Conservation (phyloP, 805 yeast genomes). For the Zygoascus ofunaensis region DNA sequence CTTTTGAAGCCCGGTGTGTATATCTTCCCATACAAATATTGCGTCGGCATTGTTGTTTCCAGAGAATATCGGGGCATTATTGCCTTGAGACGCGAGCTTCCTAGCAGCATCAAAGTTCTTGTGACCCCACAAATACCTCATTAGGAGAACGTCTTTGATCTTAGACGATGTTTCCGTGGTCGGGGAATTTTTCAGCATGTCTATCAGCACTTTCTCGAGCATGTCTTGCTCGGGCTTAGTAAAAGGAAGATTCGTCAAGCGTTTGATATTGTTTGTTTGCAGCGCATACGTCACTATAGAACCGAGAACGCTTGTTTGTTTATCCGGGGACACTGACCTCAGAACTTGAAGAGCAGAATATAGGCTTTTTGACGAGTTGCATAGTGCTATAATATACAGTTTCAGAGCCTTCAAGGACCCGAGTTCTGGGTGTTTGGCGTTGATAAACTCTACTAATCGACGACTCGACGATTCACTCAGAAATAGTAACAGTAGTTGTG, state of each 20-base stretch:
- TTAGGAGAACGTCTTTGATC: slow-evolving; percentile 1
- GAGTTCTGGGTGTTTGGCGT: slow-evolving; percentile 9
- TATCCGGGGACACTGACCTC: slow-evolving; percentile 11
- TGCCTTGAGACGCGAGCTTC: not conserved
- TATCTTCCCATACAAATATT: not conserved
- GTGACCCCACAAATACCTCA: not conserved
- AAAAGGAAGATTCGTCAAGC: slow-evolving; percentile 17
- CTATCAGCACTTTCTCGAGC: slow-evolving; percentile 9
- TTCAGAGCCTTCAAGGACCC: slow-evolving; percentile 6
- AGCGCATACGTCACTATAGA: slow-evolving; percentile 10
- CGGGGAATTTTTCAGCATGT: not conserved
- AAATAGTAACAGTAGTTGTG: slow-evolving; percentile 9
- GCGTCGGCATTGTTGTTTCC: not conserved
- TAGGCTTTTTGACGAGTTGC: slow-evolving; percentile 7
- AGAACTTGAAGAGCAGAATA: slow-evolving; percentile 11
- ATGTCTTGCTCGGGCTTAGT: slow-evolving; percentile 7
- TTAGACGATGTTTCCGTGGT: slow-evolving; percentile 1
- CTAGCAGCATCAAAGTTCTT: not conserved
- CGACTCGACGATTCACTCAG: not conserved
- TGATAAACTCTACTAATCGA: slow-evolving; percentile 10
- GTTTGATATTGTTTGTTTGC: slow-evolving; percentile 5
- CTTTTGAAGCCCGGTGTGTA: not conserved
- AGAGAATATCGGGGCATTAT: not conserved
- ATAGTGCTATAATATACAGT: slow-evolving; percentile 10
- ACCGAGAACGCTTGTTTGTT: slow-evolving; percentile 4